A percentile compares a stretch with the other conserved stretches of the same genome.
Evolutionary conservation across 2,329 filamentous ascomycete genomes (phyloP).

Genomic region (Penicillium sp.): DNA sequence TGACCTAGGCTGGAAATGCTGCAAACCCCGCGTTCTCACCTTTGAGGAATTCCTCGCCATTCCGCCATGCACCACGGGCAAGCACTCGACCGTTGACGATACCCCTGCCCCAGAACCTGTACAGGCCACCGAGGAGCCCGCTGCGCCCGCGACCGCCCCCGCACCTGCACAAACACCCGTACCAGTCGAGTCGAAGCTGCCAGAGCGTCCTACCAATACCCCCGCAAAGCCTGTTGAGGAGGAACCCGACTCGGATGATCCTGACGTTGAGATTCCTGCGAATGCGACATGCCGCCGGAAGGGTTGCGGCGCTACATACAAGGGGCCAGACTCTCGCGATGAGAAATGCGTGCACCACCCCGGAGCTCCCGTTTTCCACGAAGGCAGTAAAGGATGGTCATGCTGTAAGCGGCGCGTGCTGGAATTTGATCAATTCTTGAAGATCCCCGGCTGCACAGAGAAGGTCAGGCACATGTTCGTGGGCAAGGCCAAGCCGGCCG

Average conservation of each 20-base stretch:
- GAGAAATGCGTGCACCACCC: constrained; percentile 83
- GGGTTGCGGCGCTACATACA: constrained; percentile 69
- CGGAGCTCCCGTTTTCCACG: constrained; percentile 89
- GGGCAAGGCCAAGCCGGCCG: constrained; percentile 65
- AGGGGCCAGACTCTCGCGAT: constrained; percentile 61
- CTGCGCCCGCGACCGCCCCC: constrained; percentile 9
- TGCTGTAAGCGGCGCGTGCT: constrained; percentile 95
- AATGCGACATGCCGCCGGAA: constrained; percentile 76
- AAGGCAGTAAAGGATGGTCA: constrained; percentile 95
- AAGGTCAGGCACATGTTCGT: constrained; percentile 84
- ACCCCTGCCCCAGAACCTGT: constrained; percentile 53
- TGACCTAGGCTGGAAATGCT: constrained; percentile 89
- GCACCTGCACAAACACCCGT: constrained; percentile 11
- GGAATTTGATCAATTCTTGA: constrained; percentile 98
- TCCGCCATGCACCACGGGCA: constrained; percentile 87
- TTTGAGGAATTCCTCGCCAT: constrained; percentile 98
- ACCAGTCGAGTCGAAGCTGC: constrained; percentile 23
- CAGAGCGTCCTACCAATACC: constrained; percentile 27
- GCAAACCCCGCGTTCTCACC: constrained; percentile 92
- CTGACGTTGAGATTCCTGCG: constrained; percentile 69
- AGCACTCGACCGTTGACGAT: constrained; percentile 85
- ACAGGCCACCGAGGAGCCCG: constrained; percentile 35
- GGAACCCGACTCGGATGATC: constrained; percentile 87
- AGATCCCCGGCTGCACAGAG: constrained; percentile 85
- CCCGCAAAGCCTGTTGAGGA: constrained; percentile 45